A percentile compares a stretch with the other conserved stretches of the same genome.
Evolutionary conservation across 1,284 basidiomycete genomes (phyloP).

Genomic region (Megacollybia platyphylla): DNA sequence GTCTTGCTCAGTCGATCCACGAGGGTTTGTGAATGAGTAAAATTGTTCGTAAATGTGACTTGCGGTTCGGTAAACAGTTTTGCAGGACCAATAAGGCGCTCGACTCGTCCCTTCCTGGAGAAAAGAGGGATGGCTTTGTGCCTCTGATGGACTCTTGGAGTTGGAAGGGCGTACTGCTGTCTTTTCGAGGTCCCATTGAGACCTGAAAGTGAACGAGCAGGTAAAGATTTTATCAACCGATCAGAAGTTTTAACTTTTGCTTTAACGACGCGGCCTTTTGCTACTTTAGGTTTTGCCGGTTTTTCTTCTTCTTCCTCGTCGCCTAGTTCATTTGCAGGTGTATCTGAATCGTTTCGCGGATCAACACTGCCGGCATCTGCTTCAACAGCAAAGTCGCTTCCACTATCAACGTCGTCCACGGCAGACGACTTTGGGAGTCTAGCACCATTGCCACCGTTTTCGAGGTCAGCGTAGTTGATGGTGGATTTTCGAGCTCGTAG

Average conservation of each 20-base stretch:
- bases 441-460: slow-evolving; percentile 12
- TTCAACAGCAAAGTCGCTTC: slow-evolving; percentile 17
- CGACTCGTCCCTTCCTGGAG: slow-evolving; percentile 18
- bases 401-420: slow-evolving; percentile 21
- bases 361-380: slow-evolving; percentile 8
- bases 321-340: slow-evolving; percentile 11
- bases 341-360: slow-evolving; percentile 23
- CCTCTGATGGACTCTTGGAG: slow-evolving; percentile 29
- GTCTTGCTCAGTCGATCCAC: slow-evolving; percentile 41
- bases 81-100: slow-evolving; percentile 24
- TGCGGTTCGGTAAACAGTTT: slow-evolving; percentile 2
- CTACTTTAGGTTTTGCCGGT: neutral
- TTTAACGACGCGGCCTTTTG: neutral
- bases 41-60: slow-evolving; percentile 25
- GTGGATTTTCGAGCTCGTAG: slow-evolving; percentile 26
- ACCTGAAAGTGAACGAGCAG: neutral
- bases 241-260: neutral
- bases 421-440: slow-evolving; percentile 3
- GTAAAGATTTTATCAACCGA: neutral
- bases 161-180: slow-evolving; percentile 22
- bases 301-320: slow-evolving; percentile 6
- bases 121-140: slow-evolving; percentile 31
- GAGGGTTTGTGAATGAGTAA: slow-evolving; percentile 27
- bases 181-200: slow-evolving; percentile 11
- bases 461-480: slow-evolving; percentile 16